phyloP scores from a whole-genome alignment of 306 rosid species.

The Ceratonia siliqua region DNA sequence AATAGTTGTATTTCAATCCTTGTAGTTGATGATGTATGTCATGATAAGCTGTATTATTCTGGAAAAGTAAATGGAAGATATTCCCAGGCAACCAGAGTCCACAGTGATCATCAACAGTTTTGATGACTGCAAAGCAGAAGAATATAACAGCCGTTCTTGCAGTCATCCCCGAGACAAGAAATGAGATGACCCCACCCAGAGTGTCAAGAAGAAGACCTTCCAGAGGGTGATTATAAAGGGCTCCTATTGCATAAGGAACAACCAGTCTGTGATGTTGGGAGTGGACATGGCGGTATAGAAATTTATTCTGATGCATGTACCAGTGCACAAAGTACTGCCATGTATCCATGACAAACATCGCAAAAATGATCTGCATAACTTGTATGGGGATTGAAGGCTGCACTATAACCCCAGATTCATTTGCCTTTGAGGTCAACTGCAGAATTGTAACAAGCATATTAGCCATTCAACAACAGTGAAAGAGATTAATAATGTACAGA shows the following conservation, averaged over 20 bases:
- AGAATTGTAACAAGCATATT: conserved; percentile 26
- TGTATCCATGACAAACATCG: conserved; percentile 84
- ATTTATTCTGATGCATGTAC: conserved; percentile 91
- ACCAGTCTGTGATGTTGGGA: conserved; percentile 82
- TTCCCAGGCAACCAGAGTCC: conserved; percentile 91
- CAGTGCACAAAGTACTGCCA: conserved; percentile 96
- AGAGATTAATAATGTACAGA: not conserved
- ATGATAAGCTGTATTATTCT: conserved; percentile 90
- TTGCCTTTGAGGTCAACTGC: conserved; percentile 59
- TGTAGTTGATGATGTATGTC: conserved; percentile 91
- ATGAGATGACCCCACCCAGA: conserved; percentile 79
- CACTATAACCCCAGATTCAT: conserved; percentile 45
- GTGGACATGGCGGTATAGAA: conserved; percentile 78
- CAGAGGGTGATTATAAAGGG: conserved; percentile 85
- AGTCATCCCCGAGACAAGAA: conserved; percentile 76
- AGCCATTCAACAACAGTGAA: conserved; percentile 14
- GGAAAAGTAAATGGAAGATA: conserved; percentile 70
- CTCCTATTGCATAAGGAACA: conserved; percentile 90
- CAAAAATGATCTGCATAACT: conserved; percentile 62
- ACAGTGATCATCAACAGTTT: conserved; percentile 87
- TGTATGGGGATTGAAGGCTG: conserved; percentile 63
- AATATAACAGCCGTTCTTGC: conserved; percentile 76
- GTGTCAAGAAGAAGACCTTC: conserved; percentile 94
- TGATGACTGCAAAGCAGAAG: conserved; percentile 81
- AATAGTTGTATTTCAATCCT: conserved; percentile 79